Evolutionary conservation across 2,329 filamentous ascomycete genomes (phyloP).

Genomic region (Curvularia hawaiiensis): DNA sequence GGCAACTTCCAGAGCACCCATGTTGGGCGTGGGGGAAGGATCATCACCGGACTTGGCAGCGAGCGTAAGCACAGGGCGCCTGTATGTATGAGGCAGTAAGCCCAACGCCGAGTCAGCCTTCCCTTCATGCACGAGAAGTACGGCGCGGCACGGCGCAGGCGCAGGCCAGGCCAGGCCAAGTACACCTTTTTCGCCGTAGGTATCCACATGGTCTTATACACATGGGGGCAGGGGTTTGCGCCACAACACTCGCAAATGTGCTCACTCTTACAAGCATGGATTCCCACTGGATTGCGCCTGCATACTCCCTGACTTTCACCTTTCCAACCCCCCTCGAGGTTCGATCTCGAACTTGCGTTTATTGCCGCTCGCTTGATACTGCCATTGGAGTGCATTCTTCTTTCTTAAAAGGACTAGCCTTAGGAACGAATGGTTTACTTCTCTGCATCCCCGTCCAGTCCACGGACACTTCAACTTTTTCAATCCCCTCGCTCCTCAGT

Average conservation of each 20-base stretch:
- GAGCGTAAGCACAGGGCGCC: neutral
- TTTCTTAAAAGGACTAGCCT: neutral
- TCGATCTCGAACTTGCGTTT: neutral
- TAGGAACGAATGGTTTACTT: neutral
- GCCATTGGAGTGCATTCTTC: neutral
- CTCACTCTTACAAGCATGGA: neutral
- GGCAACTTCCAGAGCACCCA: too few relatives aligned
- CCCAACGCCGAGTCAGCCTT: neutral
- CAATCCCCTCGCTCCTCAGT: neutral
- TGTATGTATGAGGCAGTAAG: neutral
- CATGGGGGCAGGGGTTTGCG: neutral
- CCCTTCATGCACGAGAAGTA: neutral
- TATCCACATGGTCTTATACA: neutral
- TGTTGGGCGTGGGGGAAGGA: neutral
- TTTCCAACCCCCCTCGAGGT: neutral
- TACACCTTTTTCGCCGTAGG: neutral
- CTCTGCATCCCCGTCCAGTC: neutral
- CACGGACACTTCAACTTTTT: neutral
- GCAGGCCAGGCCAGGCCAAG: neutral
- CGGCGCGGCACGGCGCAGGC: neutral
- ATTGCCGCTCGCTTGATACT: neutral
- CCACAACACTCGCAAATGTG: constrained; percentile 14
- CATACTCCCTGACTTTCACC: neutral
- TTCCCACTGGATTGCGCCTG: neutral
- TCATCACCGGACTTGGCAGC: neutral